Percentiles rank a stretch among this genome's conserved stretches.
phyloP scores from a whole-genome alignment of 2,329 filamentous ascomycete species.

The Colletotrichum spaethianum region DNA sequence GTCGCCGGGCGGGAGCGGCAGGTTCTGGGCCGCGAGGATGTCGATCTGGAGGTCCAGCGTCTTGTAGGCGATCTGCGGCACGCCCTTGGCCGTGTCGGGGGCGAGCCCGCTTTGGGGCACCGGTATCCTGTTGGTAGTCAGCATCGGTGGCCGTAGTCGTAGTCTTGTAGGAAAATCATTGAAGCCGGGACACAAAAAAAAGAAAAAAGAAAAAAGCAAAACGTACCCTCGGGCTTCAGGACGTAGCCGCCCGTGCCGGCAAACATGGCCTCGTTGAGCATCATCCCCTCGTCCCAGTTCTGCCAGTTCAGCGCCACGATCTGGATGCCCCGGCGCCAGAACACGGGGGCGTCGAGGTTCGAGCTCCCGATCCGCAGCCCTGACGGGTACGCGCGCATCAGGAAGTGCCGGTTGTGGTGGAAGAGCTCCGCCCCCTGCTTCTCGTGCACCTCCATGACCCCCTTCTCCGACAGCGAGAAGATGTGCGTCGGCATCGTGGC shows the following conservation, averaged over 20 bases:
- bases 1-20: conserved; percentile 74
- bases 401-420: conserved; percentile 82
- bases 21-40: conserved; percentile 81
- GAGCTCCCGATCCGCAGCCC: conserved; percentile 86
- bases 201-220: no score
- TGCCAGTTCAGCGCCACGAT: conserved; percentile 97
- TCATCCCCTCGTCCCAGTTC: conserved; percentile 90
- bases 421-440: conserved; percentile 72
- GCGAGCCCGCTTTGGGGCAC: conserved; percentile 47
- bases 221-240: conserved; percentile 80
- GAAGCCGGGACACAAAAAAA: background rate
- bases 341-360: conserved; percentile 86
- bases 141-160: background rate
- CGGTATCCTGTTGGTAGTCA: conserved; percentile 53
- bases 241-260: conserved; percentile 86
- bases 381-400: conserved; percentile 92
- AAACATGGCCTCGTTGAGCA: conserved; percentile 97
- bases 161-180: no score
- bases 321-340: conserved; percentile 92
- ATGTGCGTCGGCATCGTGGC: conserved; percentile 76
- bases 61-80: conserved; percentile 61
- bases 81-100: conserved; percentile 14
- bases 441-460: conserved; percentile 73
- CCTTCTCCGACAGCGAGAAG: conserved; percentile 76
- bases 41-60: conserved; percentile 80